Conservation (phyloP, 306 rosid species). For the Senna siamea region DNA sequence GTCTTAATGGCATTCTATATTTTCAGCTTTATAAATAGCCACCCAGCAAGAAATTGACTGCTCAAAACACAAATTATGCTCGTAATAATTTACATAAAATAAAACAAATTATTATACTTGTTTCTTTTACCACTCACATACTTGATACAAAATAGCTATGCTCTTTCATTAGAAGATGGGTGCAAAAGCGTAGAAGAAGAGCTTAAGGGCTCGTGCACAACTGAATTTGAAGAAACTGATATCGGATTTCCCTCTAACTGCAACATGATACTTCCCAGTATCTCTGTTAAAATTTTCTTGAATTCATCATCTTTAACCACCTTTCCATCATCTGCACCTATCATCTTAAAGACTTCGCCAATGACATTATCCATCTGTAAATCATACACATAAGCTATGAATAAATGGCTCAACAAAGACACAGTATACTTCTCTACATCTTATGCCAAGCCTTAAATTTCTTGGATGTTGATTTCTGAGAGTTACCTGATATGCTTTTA, state of each 20-base stretch:
- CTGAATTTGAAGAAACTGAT: conserved; percentile 79
- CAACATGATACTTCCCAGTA: conserved; percentile 72
- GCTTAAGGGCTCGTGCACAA: conserved; percentile 84
- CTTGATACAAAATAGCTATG: neutral
- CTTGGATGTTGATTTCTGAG: neutral
- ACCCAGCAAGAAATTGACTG: conserved; percentile 7
- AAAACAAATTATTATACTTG: conserved; percentile 29
- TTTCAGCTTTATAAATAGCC: conserved; percentile 19
- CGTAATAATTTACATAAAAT: conserved; percentile 31
- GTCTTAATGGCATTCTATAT: conserved; percentile 25
- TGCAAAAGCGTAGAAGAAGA: conserved; percentile 74
- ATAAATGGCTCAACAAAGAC: conserved; percentile 2
- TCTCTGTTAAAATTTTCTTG: conserved; percentile 67
- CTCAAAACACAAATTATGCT: conserved; percentile 38
- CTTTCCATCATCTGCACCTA: conserved; percentile 63
- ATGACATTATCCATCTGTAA: conserved; percentile 79
- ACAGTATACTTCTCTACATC: neutral
- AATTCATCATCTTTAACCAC: conserved; percentile 78
- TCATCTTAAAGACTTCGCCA: conserved; percentile 56
- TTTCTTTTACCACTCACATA: conserved; percentile 23
- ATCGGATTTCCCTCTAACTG: conserved; percentile 80
- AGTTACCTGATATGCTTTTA: neutral
- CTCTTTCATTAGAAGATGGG: conserved; percentile 50
- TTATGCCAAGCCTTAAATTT: conserved; percentile 5
- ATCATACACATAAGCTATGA: conserved; percentile 12